Base-by-base conservation (phyloP, 305 asterid species). In the Fraxinus xanthoxyloides region DNA sequence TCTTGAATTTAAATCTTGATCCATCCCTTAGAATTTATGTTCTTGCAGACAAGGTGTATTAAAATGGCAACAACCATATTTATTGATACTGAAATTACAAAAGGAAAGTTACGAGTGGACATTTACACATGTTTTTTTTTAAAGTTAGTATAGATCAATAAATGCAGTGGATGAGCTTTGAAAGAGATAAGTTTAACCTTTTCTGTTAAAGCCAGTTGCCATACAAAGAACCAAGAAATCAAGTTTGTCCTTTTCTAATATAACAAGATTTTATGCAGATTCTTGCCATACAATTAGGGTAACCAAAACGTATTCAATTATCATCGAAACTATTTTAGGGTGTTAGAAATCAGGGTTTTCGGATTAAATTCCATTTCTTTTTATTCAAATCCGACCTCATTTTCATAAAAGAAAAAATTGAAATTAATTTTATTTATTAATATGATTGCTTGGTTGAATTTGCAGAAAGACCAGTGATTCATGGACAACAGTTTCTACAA, bases 401-500 rank as follows among this genome's bases (percentile, higher is more conserved):
- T 63, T 54, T 56, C 28, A 24, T 7, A 30, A 9, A 4, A 17
- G 12, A 15, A 35, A 34, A 35, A 34, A 23, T 0, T 15, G 2
- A 1, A 26, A 35, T 1, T 13, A 34, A 10, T 9, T 65, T 24
- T 23, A 1, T 21, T 19, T 77, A 24, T 34, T 19, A 15, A 30
- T 6, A 9, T 3, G 3, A 12, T 3, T 12, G 67, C 32, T 30
- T 48, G 7, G 6, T 30, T 65, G 30, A 6, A 15, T 65, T 34
- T 79, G 54, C 85, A 88, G 89, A 72, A 82, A 73, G 36, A 48
- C 2, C 3, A 79, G 36, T 5, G 85, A 84, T 13, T 88, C 89
- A 75, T 40, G 77, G 80, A 63, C 2, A 23, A 54, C 1, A 26
- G 76, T 81, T 4, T 54, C 77, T 69, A 26, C 82, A 19, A 61